These are phyloP conservation scores for Amanita muscaria DNA, from an alignment of 768 basidiomycete genomes.

Conservation along the genomic window DNA sequence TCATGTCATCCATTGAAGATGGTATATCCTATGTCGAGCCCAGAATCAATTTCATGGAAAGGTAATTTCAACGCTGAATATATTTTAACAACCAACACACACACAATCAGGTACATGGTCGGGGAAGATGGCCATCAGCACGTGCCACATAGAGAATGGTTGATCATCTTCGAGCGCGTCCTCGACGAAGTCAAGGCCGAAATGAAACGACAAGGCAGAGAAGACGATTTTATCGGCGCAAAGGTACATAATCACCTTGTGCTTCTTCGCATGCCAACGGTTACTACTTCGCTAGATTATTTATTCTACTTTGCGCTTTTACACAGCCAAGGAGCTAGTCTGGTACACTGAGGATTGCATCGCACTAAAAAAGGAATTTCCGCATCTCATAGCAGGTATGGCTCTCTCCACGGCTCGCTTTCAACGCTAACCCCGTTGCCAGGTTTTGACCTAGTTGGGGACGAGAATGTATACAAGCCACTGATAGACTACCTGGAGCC, in stretches of 20 bases:
- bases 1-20: constrained; percentile 55
- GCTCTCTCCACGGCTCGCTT: constrained; percentile 6
- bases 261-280: too few species aligned
- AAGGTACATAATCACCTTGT: constrained; percentile 30
- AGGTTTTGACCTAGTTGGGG: constrained; percentile 80
- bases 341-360: constrained; percentile 73
- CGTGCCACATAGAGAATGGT: constrained; percentile 52
- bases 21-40: constrained; percentile 66
- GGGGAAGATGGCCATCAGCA: constrained; percentile 48
- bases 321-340: constrained; percentile 47
- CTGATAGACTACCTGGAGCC: constrained; percentile 55
- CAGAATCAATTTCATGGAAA: constrained; percentile 53
- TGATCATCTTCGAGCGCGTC: constrained; percentile 42
- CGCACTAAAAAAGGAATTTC: constrained; percentile 62
- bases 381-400: constrained; percentile 58
- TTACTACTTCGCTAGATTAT: constrained; percentile 44
- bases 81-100: constrained; percentile 1
- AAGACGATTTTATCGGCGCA: constrained; percentile 57
- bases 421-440: background rate
- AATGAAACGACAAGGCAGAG: constrained; percentile 41
- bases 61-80: constrained; percentile 28
- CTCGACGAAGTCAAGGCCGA: constrained; percentile 45
- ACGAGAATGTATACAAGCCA: constrained; percentile 54
- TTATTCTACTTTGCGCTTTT: constrained; percentile 52
- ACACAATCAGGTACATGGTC: constrained; percentile 38